Evolutionary conservation across 23 red algal species (phyloP).

Genomic region (Agarophyton chilense): DNA sequence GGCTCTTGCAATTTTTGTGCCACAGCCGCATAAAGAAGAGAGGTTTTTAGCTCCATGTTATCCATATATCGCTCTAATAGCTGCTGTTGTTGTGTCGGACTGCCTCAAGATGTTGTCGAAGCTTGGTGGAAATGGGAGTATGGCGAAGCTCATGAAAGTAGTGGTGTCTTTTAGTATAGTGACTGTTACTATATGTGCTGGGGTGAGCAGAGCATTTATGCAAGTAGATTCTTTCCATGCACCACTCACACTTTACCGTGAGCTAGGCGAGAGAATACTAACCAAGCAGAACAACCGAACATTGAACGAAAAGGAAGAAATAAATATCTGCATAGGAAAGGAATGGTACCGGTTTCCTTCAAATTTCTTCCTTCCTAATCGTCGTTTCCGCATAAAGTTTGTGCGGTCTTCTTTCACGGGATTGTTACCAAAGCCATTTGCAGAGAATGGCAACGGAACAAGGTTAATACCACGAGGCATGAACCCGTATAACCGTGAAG

Average conservation of each 20-base stretch:
- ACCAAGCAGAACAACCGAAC: slow-evolving; percentile 1
- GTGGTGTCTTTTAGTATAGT: not conserved
- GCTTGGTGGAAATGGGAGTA: not conserved
- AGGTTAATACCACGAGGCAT: not conserved
- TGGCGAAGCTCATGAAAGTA: not conserved
- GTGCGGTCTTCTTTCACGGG: slow-evolving; percentile 45
- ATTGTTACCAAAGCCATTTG: slow-evolving; percentile 45
- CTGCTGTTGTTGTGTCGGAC: slow-evolving; percentile 51
- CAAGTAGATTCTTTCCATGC: slow-evolving; percentile 27
- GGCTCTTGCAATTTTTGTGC: slow-evolving; percentile 60
- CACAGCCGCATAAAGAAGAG: slow-evolving; percentile 97
- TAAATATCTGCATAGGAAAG: slow-evolving; percentile 85
- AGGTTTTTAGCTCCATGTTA: slow-evolving; percentile 92
- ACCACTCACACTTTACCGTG: slow-evolving; percentile 15
- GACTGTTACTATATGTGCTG: not conserved
- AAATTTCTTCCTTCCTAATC: slow-evolving; percentile 84
- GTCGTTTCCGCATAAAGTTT: slow-evolving; percentile 70
- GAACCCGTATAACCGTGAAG: slow-evolving; percentile 46
- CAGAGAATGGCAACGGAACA: slow-evolving; percentile 35
- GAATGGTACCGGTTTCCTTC: slow-evolving; percentile 96
- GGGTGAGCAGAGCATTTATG: slow-evolving; percentile 7
- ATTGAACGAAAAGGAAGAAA: not conserved
- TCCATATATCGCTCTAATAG: slow-evolving; percentile 72
- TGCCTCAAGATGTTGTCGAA: not conserved
- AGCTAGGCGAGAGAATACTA: slow-evolving; percentile 19